These are phyloP conservation scores for Zoysia matrella DNA, from an alignment of 202 grass and related monocot species.

Conservation along the genomic window DNA sequence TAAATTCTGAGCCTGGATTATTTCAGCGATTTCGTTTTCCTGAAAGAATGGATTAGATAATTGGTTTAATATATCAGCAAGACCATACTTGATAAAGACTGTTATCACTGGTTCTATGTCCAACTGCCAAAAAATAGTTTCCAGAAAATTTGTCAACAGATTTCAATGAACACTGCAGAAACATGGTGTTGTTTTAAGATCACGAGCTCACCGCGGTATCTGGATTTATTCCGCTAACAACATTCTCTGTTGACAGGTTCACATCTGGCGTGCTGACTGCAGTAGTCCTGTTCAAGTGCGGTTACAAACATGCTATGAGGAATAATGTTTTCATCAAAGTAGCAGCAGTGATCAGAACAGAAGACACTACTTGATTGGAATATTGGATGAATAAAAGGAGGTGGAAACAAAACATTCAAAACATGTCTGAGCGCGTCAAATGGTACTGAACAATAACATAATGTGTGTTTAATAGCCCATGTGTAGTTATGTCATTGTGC, in stretches of 20 bases:
- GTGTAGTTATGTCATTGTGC: conserved; percentile 26
- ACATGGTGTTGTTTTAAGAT: not conserved
- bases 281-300: conserved; percentile 43
- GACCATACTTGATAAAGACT: not conserved
- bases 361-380: not conserved
- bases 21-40: conserved; percentile 42
- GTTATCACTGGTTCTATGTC: not conserved
- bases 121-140: not conserved
- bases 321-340: conserved; percentile 25
- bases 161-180: not conserved
- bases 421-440: not conserved
- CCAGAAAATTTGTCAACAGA: not conserved
- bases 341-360: conserved; percentile 18
- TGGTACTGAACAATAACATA: not conserved
- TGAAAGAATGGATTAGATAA: conserved; percentile 45
- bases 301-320: conserved; percentile 28
- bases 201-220: conserved; percentile 38
- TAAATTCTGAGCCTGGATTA: conserved; percentile 49
- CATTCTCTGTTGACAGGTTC: conserved; percentile 57
- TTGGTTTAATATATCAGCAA: conserved; percentile 5
- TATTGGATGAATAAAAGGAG: not conserved
- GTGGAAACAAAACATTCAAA: conserved; percentile 11
- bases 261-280: conserved; percentile 49
- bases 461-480: conserved; percentile 33
- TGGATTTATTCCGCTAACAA: conserved; percentile 42